Base-by-base conservation (phyloP, 306 rosid species). In the Vigna unguiculata region DNA sequence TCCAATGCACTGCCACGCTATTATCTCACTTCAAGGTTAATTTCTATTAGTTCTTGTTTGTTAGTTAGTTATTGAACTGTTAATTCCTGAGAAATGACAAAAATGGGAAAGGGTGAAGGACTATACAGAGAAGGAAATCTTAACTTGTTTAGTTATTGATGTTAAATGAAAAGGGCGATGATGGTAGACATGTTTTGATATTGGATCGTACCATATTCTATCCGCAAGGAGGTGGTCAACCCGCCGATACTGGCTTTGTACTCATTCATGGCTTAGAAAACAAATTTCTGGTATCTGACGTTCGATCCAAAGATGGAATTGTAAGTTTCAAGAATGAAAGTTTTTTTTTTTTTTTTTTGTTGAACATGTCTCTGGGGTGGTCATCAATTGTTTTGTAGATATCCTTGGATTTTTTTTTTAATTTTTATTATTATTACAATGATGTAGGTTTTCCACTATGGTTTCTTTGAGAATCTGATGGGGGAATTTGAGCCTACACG, bases 201-300 rank as follows among this genome's bases (percentile, higher is more conserved):
- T 79, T 90, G 82, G 96, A 92, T 60, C 88, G 84, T 41, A 90
- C 93, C 14, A 87, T 90, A 28, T 92, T 90, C 71, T 75, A 92
- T 78, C 97, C 97, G 2, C 97, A 92, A 87, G 97, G 97, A 46
- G 96, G 97, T 48, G 97, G 96, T n/a, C 96, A 92, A 52, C 90
- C 96, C 0, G 89, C 96, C 0, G 88, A 92, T 78, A 75, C 86
- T 21, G 97, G 97, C 11, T 80, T 83, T 80, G 47, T 90, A 62
- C 32, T 1, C 47, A 14, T 84, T 57, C 41, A 38, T 40, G 85
- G 78, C 13, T 86, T 82, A 1, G 83, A 76, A 20, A 19, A 80
- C 80, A 88, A 84, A 74, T 90, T 92, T 73, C 41, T 78, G 66
- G 93, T 85, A 14, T 77, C 78, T 73, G 96, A 90, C 77, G 92